phyloP scores from a whole-genome alignment of 2,329 filamentous ascomycete species.

The Chaetomiaceae sp. region DNA sequence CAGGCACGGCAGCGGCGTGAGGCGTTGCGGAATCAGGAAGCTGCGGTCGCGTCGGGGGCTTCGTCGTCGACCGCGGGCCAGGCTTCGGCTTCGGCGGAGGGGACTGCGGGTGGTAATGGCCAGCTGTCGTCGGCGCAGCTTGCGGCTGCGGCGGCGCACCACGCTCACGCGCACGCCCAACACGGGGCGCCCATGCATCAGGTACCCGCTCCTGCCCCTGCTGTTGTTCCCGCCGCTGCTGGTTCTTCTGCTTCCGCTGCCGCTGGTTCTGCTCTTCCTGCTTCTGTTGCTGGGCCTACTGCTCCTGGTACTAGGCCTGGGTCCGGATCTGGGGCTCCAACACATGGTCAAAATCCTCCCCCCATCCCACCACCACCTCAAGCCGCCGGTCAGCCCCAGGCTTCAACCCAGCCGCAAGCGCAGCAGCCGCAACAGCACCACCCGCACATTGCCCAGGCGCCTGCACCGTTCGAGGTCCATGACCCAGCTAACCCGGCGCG shows the following conservation, averaged over 20 bases:
- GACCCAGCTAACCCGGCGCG: slow-evolving; percentile 50
- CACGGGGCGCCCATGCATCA: slow-evolving; percentile 25
- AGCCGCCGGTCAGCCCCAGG: too few relatives aligned
- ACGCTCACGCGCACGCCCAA: slow-evolving; percentile 21
- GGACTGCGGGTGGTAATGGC: neutral
- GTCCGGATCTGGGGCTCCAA: neutral
- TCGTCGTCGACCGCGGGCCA: neutral
- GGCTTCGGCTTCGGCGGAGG: neutral
- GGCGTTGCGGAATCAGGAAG: slow-evolving; percentile 25
- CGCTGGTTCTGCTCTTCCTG: neutral
- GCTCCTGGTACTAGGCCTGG: neutral
- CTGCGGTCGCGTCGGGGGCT: neutral
- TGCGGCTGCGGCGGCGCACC: slow-evolving; percentile 21
- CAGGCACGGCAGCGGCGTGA: slow-evolving; percentile 34
- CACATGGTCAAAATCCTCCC: neutral
- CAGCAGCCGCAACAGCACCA: slow-evolving; percentile 17
- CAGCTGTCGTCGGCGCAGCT: slow-evolving; percentile 13
- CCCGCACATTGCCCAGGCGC: slow-evolving; percentile 21
- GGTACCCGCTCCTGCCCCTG: slow-evolving; percentile 19
- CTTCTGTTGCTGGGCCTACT: neutral
- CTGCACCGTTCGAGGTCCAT: slow-evolving; percentile 31
- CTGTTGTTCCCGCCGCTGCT: neutral
- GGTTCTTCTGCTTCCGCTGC: neutral
- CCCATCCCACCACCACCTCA: neutral
- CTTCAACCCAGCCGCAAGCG: neutral